Conservation (phyloP, 345 rosid genomes). For the Boechera stricta region DNA sequence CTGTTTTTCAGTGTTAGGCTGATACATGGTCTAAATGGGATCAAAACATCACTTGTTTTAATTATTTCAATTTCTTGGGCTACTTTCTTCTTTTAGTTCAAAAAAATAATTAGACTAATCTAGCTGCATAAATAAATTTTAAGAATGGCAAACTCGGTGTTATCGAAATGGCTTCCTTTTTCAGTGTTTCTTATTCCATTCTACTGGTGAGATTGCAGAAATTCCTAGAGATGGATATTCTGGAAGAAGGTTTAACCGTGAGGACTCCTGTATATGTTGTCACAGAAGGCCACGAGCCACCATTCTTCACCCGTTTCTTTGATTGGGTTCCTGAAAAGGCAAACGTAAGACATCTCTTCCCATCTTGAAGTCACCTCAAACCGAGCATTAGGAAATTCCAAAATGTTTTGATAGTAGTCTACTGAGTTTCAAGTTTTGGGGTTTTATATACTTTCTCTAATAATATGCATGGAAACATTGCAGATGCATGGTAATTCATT, state of each 20-base stretch:
- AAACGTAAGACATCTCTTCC: conserved; percentile 58
- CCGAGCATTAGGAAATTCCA: neutral
- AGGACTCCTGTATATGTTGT: conserved; percentile 70
- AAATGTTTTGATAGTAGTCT: conserved; percentile 12
- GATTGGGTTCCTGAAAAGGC: conserved; percentile 75
- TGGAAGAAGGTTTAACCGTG: conserved; percentile 57
- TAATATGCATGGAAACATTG: conserved; percentile 23
- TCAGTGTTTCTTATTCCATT: conserved; percentile 22
- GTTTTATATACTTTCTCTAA: neutral
- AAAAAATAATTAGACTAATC: neutral
- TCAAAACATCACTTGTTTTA: neutral
- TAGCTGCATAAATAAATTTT: neutral
- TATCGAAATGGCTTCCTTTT: neutral
- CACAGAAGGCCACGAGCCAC: conserved; percentile 80
- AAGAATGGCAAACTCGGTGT: neutral
- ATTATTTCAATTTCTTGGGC: neutral
- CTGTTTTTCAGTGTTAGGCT: conserved; percentile 5
- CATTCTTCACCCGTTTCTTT: conserved; percentile 76
- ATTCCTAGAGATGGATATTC: conserved; percentile 63
- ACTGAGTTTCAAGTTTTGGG: neutral
- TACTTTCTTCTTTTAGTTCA: neutral
- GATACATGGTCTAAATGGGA: neutral
- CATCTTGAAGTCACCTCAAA: conserved; percentile 7
- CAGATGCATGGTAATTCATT: conserved; percentile 91
- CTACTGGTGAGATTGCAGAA: conserved; percentile 58